Base-by-base conservation (phyloP, 1,284 basidiomycete species). In the Ganoderma meredithae region DNA sequence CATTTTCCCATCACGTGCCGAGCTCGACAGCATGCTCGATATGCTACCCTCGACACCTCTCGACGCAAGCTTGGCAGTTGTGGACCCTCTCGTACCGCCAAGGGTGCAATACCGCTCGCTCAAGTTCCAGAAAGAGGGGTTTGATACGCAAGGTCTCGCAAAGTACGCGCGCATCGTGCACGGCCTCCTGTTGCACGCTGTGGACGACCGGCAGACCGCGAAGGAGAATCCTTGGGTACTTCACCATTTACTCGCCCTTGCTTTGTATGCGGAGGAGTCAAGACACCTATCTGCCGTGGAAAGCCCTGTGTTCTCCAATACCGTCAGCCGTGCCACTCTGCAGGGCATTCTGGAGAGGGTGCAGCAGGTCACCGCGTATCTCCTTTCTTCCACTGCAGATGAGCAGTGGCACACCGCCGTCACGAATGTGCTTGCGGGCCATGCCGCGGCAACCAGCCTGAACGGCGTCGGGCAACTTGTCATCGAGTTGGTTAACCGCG, bases 341-440 rank as follows among this genome's bases (percentile, higher is more conserved):
- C 76, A 77, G 43, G 80, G 82, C 2, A 72, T 94, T 2, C 76
- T 86, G 0, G 79, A 80, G 25, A 88, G 83, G 66, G 83, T 87
- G 1, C 88, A 90, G 61, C 89, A 89, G 44, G 76, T 94, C 2
- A 80, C 87, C 1, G 86, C 92, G 0, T 96, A 95, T 78, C 80
- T 94, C 0, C 80, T 96, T 22, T 84, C 86, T 1, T 81, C 86
- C 0, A 76, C 82, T 0, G 77, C 81, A 0, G 83, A 84, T 49
- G 85, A 86, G 8, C 79, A 78, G 0, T 91, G 90, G 89, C 87
- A 88, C 74, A 70, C 75, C 27, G 70, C 76, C 9, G 81, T 87
- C 0, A 78, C 86, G 31, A 76, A 76, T n/a, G 76, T 80, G 9
- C 73, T 85, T 19, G 58, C 75, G 31, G 75, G 75, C 40, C 79